Percentiles rank a stretch among this genome's conserved stretches.
phyloP scores from a whole-genome alignment of 2,329 filamentous ascomycete species.

The Fusarium brevicatenulatum region DNA sequence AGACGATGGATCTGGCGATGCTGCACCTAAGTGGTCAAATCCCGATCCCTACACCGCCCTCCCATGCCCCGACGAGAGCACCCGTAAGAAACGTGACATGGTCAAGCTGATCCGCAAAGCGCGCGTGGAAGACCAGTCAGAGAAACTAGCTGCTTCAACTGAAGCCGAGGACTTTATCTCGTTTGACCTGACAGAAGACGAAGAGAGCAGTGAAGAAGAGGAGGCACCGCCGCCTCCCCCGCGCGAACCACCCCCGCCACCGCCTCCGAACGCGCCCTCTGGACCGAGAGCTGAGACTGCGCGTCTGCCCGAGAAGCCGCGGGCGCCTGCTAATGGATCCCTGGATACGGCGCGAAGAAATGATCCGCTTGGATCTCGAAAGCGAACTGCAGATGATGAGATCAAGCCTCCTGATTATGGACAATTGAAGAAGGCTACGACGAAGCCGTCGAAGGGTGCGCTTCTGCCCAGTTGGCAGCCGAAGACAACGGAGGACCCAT shows the following conservation, averaged over 20 bases:
- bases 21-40: slow-evolving; percentile 88
- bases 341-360: slow-evolving; percentile 36
- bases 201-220: slow-evolving; percentile 49
- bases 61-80: slow-evolving; percentile 79
- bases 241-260: slow-evolving; percentile 22
- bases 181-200: slow-evolving; percentile 73
- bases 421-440: slow-evolving; percentile 61
- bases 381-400: slow-evolving; percentile 77
- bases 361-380: slow-evolving; percentile 70
- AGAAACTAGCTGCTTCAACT: slow-evolving; percentile 62
- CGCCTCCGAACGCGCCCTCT: slow-evolving; percentile 38
- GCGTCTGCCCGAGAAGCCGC: background rate
- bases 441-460: slow-evolving; percentile 60
- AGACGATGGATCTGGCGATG: slow-evolving; percentile 51
- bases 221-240: slow-evolving; percentile 31
- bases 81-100: slow-evolving; percentile 83
- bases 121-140: slow-evolving; percentile 67
- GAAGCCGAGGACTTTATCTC: slow-evolving; percentile 89
- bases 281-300: slow-evolving; percentile 39
- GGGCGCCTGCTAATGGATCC: background rate
- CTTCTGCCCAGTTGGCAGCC: slow-evolving; percentile 65
- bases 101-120: slow-evolving; percentile 93
- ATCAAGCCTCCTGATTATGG: slow-evolving; percentile 68
- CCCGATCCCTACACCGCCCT: slow-evolving; percentile 92
- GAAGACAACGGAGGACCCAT: slow-evolving; percentile 53